Conservation (phyloP, 495 filamentous ascomycete species). For the Evansstolkia leycettana region DNA sequence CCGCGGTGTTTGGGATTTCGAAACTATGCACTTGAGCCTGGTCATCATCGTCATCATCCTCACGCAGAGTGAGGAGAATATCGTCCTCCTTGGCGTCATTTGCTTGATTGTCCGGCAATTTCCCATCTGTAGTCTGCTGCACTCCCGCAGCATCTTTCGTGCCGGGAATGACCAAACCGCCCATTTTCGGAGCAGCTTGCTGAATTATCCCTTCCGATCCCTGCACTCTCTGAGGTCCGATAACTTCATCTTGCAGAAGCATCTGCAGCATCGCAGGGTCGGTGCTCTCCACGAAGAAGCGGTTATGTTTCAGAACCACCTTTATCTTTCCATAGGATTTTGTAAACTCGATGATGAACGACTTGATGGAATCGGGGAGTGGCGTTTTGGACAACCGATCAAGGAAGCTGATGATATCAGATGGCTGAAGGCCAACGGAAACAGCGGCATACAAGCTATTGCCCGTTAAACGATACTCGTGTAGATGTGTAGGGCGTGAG, state of each 20-base stretch:
- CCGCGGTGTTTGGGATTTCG: constrained; percentile 63
- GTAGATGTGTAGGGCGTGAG: constrained; percentile 74
- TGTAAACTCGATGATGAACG: constrained; percentile 74
- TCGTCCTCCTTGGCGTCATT: constrained; percentile 36
- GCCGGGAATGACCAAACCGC: constrained; percentile 83
- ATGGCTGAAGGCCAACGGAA: constrained; percentile 72
- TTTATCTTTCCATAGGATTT: constrained; percentile 91
- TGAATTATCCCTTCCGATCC: constrained; percentile 61
- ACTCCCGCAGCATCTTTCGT: constrained; percentile 86
- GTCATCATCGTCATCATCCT: constrained; percentile 87
- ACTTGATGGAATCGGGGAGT: constrained; percentile 62
- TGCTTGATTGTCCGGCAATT: constrained; percentile 15
- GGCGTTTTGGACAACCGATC: constrained; percentile 80
- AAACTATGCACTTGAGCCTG: constrained; percentile 89
- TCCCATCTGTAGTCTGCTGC: constrained; percentile 44
- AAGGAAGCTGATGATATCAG: constrained; percentile 81
- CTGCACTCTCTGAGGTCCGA: constrained; percentile 50
- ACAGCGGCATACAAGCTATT: constrained; percentile 94
- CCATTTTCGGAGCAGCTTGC: constrained; percentile 74
- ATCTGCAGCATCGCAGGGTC: constrained; percentile 76
- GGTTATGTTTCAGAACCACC: constrained; percentile 85
- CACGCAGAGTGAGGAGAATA: constrained; percentile 48
- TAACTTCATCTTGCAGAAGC: constrained; percentile 62
- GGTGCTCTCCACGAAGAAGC: constrained; percentile 84
- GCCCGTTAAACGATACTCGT: constrained; percentile 84